A percentile compares a stretch with the other conserved stretches of the same genome.
Conservation (phyloP, 176 grass and related monocot genomes). For the Urochloa ruziziensis region DNA sequence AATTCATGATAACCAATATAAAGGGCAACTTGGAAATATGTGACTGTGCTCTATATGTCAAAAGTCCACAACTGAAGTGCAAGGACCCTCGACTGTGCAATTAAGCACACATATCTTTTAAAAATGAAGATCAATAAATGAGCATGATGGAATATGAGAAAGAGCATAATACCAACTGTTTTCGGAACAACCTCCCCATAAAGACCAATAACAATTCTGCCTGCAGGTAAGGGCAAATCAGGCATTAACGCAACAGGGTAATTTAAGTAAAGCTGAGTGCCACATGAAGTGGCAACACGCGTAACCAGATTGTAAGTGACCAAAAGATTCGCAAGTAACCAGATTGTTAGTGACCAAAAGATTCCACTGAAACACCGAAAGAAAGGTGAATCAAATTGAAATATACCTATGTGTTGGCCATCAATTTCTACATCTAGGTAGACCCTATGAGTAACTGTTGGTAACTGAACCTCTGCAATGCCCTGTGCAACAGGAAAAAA, state of each 20-base stretch:
- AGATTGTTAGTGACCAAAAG: not conserved
- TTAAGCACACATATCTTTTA: not conserved
- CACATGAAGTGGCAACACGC: not conserved
- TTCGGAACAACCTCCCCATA: slow-evolving; percentile 83
- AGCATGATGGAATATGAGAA: not conserved
- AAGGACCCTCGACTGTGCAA: not conserved
- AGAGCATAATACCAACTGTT: slow-evolving; percentile 65
- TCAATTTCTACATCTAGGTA: slow-evolving; percentile 91
- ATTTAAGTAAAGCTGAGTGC: not conserved
- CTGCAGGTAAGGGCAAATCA: slow-evolving; percentile 29
- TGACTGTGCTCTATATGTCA: not conserved
- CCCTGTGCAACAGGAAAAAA: slow-evolving; percentile 34
- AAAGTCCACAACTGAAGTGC: not conserved
- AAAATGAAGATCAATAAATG: not conserved
- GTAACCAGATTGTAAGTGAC: not conserved
- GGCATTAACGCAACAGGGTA: not conserved
- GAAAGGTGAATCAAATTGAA: not conserved
- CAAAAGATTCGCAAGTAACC: no score
- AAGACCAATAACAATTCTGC: slow-evolving; percentile 92
- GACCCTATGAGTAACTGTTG: slow-evolving; percentile 76
- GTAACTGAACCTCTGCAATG: slow-evolving; percentile 49
- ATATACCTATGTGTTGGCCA: slow-evolving; percentile 82
- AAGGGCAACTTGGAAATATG: not conserved
- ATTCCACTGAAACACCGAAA: not conserved
- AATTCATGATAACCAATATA: not conserved